Evolutionary conservation across 768 basidiomycete species (phyloP).

Genomic region (Russula lepida): DNA sequence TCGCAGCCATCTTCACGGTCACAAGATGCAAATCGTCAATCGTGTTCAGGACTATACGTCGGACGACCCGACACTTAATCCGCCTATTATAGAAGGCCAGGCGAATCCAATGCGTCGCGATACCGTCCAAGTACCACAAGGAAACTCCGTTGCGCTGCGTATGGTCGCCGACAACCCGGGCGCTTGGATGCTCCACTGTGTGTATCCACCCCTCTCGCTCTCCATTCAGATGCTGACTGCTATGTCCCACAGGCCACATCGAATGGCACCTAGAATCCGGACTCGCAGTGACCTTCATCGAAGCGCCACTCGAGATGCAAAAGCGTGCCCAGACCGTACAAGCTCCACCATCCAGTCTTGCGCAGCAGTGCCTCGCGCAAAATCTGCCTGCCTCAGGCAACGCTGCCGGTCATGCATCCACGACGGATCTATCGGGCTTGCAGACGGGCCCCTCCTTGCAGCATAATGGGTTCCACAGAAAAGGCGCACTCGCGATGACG

Average conservation of each 20-base stretch:
- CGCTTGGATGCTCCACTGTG: constrained; percentile 78
- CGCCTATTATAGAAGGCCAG: constrained; percentile 68
- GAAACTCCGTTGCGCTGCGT: constrained; percentile 62
- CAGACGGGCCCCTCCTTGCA: constrained; percentile 66
- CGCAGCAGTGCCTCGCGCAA: constrained; percentile 64
- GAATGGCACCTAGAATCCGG: constrained; percentile 84
- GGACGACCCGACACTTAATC: constrained; percentile 69
- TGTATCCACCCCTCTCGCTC: constrained; percentile 24
- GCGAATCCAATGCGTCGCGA: constrained; percentile 89
- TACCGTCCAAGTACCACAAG: constrained; percentile 68
- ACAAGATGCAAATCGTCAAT: constrained; percentile 75
- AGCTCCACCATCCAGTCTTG: constrained; percentile 42
- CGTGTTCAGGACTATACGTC: constrained; percentile 64
- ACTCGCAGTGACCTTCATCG: constrained; percentile 77
- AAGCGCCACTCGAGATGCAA: constrained; percentile 69
- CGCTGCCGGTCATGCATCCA: constrained; percentile 69
- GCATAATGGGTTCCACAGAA: constrained; percentile 60
- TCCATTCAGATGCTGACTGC: neutral
- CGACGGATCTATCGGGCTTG: constrained; percentile 61
- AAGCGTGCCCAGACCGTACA: constrained; percentile 34
- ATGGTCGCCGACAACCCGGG: constrained; percentile 90
- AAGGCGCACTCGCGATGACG: constrained; percentile 68
- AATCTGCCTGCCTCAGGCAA: constrained; percentile 64
- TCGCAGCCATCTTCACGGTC: constrained; percentile 81
- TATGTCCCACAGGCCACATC: constrained; percentile 51